Percentiles rank a stretch among this genome's conserved stretches.
Conservation (phyloP, 164 flowering plant species). For the Vitis rupestris region DNA sequence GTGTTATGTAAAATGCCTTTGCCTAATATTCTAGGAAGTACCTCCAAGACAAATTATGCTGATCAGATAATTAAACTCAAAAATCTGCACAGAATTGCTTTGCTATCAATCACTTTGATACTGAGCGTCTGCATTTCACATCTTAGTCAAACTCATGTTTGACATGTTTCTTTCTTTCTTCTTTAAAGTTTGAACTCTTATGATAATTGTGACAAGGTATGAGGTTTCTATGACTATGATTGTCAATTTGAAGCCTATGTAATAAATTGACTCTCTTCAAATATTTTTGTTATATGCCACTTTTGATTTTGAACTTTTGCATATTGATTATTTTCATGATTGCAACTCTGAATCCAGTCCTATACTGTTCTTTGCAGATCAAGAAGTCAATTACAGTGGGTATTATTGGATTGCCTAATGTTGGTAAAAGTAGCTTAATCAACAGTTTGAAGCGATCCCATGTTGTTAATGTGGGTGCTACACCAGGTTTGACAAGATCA, state of each 20-base stretch:
- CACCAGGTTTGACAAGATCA: constrained; percentile 94
- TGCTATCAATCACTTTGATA: no score
- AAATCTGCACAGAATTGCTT: no score
- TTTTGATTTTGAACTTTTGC: not conserved
- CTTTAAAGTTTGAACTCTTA: not conserved
- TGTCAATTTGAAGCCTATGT: no score
- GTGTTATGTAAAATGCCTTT: no score
- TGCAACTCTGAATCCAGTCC: not conserved
- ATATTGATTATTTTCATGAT: not conserved
- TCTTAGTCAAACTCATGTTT: no score
- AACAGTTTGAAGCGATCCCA: constrained; percentile 90
- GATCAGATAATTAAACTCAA: no score
- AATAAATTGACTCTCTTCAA: no score
- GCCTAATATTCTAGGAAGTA: no score
- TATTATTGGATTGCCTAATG: constrained; percentile 91
- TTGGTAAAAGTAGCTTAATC: constrained; percentile 96
- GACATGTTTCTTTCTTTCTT: not conserved
- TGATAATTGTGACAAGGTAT: not conserved
- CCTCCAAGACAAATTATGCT: no score
- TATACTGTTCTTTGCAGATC: constrained; percentile 48
- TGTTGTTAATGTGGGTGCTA: constrained; percentile 93
- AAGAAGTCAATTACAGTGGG: constrained; percentile 92
- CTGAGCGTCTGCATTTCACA: no score
- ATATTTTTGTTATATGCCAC: not conserved
- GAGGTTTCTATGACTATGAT: not conserved